Evolutionary conservation across 305 asterid species (phyloP).

Genomic region (Andrographis paniculata): DNA sequence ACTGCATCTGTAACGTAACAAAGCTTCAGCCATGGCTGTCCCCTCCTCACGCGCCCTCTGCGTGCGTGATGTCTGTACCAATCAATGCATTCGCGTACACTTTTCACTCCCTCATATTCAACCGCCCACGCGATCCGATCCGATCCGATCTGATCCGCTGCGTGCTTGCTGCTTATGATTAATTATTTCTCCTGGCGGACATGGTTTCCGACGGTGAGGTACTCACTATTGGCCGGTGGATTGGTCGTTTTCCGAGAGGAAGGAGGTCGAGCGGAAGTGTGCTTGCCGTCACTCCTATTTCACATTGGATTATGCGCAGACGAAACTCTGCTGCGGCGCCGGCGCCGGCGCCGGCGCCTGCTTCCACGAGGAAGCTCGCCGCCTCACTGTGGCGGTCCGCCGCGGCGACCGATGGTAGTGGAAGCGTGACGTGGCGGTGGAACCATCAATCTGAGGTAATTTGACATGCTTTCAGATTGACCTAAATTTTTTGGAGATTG

Average conservation of each 20-base stretch:
- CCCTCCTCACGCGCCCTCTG: too few relatives aligned
- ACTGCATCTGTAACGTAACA: too few relatives aligned
- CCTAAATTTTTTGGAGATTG: too few relatives aligned
- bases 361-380: neutral
- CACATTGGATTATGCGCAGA: neutral
- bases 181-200: too few relatives aligned
- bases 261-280: neutral
- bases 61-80: too few relatives aligned
- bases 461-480: neutral
- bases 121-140: neutral
- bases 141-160: too few relatives aligned
- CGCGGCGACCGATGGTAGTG: neutral
- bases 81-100: neutral
- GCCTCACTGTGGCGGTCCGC: neutral
- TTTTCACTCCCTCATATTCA: neutral
- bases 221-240: too few relatives aligned
- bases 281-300: neutral
- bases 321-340: neutral
- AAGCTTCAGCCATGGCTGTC: too few relatives aligned
- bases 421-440: neutral
- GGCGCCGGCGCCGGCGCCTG: neutral
- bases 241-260: too few relatives aligned
- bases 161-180: too few relatives aligned
- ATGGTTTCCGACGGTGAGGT: too few relatives aligned
- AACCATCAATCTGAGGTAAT: neutral